Evolutionary conservation across 495 filamentous ascomycete species (phyloP).

Genomic region (Physcia stellaris): DNA sequence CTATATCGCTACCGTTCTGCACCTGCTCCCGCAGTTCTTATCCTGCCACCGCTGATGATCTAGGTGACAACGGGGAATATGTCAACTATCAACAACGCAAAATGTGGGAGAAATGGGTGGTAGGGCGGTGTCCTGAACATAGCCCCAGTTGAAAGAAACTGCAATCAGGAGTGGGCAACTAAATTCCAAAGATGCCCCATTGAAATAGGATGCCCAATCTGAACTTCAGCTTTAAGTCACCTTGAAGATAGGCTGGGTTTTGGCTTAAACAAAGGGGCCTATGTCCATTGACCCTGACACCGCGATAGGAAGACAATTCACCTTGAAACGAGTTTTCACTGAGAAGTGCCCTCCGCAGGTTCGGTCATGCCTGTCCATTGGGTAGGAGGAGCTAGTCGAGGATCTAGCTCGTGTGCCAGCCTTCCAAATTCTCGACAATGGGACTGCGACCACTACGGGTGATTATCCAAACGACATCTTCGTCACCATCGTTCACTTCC

Average conservation of each 20-base stretch:
- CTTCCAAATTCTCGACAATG: conserved; percentile 41
- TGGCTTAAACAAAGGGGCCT: too few relatives aligned
- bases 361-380: too few relatives aligned
- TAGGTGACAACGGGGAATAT: conserved; percentile 42
- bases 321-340: too few relatives aligned
- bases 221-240: too few relatives aligned
- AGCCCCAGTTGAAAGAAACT: conserved; percentile 1
- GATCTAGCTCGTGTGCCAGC: conserved; percentile 37
- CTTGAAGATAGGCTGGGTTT: too few relatives aligned
- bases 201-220: too few relatives aligned
- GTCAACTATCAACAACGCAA: conserved; percentile 40
- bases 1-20: conserved; percentile 32
- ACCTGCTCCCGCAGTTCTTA: conserved; percentile 21
- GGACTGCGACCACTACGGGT: conserved; percentile 42
- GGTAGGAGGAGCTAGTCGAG: conserved; percentile 1
- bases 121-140: conserved; percentile 19
- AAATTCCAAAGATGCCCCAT: too few relatives aligned
- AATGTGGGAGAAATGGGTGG: conserved; percentile 56
- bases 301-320: too few relatives aligned
- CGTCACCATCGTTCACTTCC: conserved; percentile 47
- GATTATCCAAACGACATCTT: conserved; percentile 45
- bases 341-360: too few relatives aligned
- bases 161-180: not conserved
- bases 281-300: too few relatives aligned
- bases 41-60: conserved; percentile 26